Base-by-base conservation (phyloP, 1,139 yeast species). In the Taphrina wiesneri region DNA sequence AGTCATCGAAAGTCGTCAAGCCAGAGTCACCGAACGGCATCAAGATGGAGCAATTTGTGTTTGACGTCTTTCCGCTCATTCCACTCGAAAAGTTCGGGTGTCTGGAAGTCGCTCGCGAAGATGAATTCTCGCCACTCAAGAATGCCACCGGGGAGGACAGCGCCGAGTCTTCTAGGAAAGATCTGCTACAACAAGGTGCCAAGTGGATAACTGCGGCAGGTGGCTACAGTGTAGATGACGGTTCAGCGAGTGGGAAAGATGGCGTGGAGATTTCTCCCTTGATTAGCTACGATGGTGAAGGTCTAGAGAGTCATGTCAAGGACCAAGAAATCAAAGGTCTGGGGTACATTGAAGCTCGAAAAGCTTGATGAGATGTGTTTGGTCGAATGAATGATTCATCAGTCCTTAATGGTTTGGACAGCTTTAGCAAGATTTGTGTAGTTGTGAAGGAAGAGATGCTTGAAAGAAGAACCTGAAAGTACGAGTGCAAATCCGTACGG, bases 41-140 rank as follows among this genome's bases (percentile, higher is more conserved):
- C 74, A 95, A 95, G 77, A 82, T 95, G 73, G 99, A 95, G 76
- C 99, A 93, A 76, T 95, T 95, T 74, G 96, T 95, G 67, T 95
- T 95, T 79, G 99, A 95, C 75, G 96, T 95, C 49, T 95, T 93
- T 79, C 92, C 95, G 61, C 83, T 86, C 45, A 86, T 95, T 54
- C 83, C 84, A 26, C 76, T 91, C 71, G 75, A 77, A n/a, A 84
- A 84, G 72, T 95, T 95, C 75, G 99, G 97, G 0, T 90, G 96
- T 74, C 81, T 95, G 70, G 99, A 95, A 78, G 99, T 95, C 32
- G 88, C 85, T 53, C 85, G 99, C 75, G 70, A 78, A 3, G 86
- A 86, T 67, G 99, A 95, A 75, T 95, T 95, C 74, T 87, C 97
- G 23, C 99, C 99, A 1, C 83, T 95, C 75, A 95, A 95, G 75